Base-by-base conservation (phyloP, 495 filamentous ascomycete genomes). In the Aspergillus conjunctus region DNA sequence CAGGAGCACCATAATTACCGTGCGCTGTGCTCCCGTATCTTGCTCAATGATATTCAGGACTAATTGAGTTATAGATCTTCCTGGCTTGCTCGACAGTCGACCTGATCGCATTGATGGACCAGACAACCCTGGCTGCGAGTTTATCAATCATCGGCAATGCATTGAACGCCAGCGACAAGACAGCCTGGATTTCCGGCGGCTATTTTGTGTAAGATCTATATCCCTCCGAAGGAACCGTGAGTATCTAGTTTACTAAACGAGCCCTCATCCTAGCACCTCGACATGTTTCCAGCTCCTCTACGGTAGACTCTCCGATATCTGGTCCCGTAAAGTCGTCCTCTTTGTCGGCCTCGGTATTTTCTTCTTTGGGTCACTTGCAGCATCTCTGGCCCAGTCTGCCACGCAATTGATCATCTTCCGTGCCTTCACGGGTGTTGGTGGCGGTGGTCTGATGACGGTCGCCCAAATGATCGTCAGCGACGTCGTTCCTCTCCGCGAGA, bases 261-360 rank as follows among this genome's bases (percentile, higher is more conserved):
- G 33, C 32, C 55, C 44, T 30, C 18, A 15, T 10, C 12, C 10
- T 49, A 77, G 73, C 49, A 83, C 83, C n/a, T 83, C 81, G 15
- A 84, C 81, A 20, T 81, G 78, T 37, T 83, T 82, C 58, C 83
- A 85, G 56, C 75, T 84, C 0, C 52, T 85, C 14, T 84, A 84
- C 53, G 81, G 83, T 3, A 76, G 79, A 1, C 73, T 85, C 18
- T 84, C 82, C 12, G 81, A 85, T 58, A 82, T 85, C 57, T 85
- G 81, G 72, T 83, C 81, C 3, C 82, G 82, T 21, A 85, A 85
- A 59, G 64, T 76, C 7, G 75, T 84, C 17, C 71, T 85, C 5
- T 77, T 84, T 41, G 69, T 73, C 18, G 80, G 79, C 1, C 64
- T 85, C 7, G 79, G 67, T 1, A 80, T 83, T 26, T 82, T 86